Evolutionary conservation across 2,329 filamentous ascomycete genomes (phyloP).

Genomic region (Clonostachys chloroleuca): DNA sequence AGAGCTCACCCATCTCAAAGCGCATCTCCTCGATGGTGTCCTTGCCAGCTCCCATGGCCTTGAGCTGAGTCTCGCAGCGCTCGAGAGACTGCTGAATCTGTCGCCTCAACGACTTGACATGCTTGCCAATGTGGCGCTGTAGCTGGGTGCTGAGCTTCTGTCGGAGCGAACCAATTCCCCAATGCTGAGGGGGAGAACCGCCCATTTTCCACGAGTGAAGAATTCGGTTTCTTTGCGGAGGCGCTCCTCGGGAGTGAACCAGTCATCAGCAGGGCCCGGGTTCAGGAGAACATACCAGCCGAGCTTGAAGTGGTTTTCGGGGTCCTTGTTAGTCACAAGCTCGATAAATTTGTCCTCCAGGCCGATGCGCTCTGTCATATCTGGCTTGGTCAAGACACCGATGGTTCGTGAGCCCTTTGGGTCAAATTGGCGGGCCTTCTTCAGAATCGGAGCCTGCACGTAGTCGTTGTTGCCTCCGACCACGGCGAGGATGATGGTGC

Average conservation of each 20-base stretch:
- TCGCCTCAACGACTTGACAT: conserved; percentile 42
- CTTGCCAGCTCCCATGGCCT: conserved; percentile 42
- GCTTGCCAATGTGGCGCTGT: conserved; percentile 46
- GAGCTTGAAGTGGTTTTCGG: conserved; percentile 43
- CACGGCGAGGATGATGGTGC: conserved; percentile 51
- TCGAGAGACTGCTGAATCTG: conserved; percentile 47
- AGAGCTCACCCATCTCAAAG: conserved; percentile 47
- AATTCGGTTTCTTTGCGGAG: conserved; percentile 38
- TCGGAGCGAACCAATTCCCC: conserved; percentile 38
- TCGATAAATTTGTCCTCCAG: conserved; percentile 50
- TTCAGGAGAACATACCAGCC: conserved; percentile 49
- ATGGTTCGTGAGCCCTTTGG: conserved; percentile 43
- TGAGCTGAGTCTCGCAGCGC: conserved; percentile 42
- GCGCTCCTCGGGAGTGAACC: conserved; percentile 35
- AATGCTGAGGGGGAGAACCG: conserved; percentile 40
- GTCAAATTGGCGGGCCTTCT: conserved; percentile 45
- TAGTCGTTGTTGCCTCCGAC: conserved; percentile 52
- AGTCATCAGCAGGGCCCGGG: conserved; percentile 39
- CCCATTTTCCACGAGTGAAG: conserved; percentile 44
- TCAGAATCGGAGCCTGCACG: conserved; percentile 45
- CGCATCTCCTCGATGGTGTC: conserved; percentile 50
- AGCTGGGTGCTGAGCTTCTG: conserved; percentile 44
- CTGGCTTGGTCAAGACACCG: conserved; percentile 47
- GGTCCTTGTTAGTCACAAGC: conserved; percentile 45
- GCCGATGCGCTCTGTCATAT: conserved; percentile 47